Evolutionary conservation across 371 early-diverging fungal genomes (phyloP).

Genomic region (Saksenaea vasiformis): DNA sequence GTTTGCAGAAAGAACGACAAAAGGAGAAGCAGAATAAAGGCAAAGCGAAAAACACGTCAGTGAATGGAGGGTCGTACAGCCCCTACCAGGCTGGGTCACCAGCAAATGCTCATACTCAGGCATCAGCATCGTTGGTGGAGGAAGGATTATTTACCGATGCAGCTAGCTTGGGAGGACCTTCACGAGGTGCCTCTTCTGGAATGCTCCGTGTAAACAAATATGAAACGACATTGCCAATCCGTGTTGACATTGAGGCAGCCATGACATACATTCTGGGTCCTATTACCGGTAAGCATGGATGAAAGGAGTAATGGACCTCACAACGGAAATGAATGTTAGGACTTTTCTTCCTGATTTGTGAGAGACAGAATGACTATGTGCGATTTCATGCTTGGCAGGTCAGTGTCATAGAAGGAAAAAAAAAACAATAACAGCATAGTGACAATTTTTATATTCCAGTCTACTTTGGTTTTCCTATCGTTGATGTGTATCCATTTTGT

Average conservation of each 20-base stretch:
- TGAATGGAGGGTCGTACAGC: conserved; percentile 3
- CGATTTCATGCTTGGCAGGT: conserved; percentile 89
- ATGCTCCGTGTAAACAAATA: conserved; percentile 76
- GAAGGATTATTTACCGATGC: conserved; percentile 35
- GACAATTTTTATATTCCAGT: conserved; percentile 22
- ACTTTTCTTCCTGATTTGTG: conserved; percentile 70
- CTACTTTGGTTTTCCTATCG: conserved; percentile 38
- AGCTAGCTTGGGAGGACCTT: conserved; percentile 14
- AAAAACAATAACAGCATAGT: not conserved
- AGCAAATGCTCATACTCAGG: not conserved
- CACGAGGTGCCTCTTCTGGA: conserved; percentile 24
- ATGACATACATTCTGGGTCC: conserved; percentile 71
- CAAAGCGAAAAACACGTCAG: conserved; percentile 12
- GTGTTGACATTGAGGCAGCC: conserved; percentile 83
- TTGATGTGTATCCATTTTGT: conserved; percentile 49
- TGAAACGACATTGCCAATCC: conserved; percentile 72
- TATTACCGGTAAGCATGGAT: conserved; percentile 60
- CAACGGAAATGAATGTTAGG: conserved; percentile 42
- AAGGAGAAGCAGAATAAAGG: conserved; percentile 15
- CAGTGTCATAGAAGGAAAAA: conserved; percentile 12
- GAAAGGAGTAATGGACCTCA: not conserved
- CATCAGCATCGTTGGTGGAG: conserved; percentile 28
- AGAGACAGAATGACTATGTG: conserved; percentile 81
- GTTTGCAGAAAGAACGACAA: conserved; percentile 19
- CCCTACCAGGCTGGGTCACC: conserved; percentile 10